phyloP scores from a whole-genome alignment of 257 asterid genomes.

The Gentiana dahurica region DNA sequence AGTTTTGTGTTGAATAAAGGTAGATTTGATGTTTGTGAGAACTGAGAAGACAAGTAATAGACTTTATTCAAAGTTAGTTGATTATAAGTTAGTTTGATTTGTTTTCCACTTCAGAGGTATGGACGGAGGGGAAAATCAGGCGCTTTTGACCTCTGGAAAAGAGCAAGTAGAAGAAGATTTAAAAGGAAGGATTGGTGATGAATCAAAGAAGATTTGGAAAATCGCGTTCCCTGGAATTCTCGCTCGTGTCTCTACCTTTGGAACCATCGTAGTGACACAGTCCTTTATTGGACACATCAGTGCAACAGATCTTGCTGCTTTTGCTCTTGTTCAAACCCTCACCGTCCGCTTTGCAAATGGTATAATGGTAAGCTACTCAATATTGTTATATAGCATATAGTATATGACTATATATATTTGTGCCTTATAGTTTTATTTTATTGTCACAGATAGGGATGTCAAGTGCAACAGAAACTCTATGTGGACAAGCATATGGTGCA shows the following conservation, averaged over 20 bases:
- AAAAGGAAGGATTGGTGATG: constrained; percentile 18
- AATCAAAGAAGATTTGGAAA: constrained; percentile 37
- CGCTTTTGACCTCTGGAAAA: not conserved
- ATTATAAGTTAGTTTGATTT: too few relatives aligned
- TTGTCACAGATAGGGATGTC: constrained; percentile 78
- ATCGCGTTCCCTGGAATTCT: constrained; percentile 47
- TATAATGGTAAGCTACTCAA: constrained; percentile 19
- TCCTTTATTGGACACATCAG: constrained; percentile 44
- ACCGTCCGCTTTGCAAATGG: constrained; percentile 39
- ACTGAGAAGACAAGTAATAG: too few relatives aligned
- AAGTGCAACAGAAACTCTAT: constrained; percentile 91
- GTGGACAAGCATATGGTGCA: constrained; percentile 95
- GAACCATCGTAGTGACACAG: constrained; percentile 32
- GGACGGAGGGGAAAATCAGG: too few relatives aligned
- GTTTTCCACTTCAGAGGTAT: too few relatives aligned
- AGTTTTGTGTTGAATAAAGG: too few relatives aligned
- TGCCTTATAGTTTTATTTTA: too few relatives aligned
- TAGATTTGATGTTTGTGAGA: too few relatives aligned
- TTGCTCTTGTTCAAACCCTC: constrained; percentile 38
- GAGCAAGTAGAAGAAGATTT: not conserved
- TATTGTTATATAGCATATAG: not conserved
- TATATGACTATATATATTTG: too few relatives aligned
- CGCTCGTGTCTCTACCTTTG: constrained; percentile 36
- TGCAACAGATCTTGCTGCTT: constrained; percentile 40
- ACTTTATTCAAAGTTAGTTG: too few relatives aligned